These are phyloP conservation scores for Apiosordaria backusii DNA, from an alignment of 495 filamentous ascomycete species.

Conservation along the genomic window DNA sequence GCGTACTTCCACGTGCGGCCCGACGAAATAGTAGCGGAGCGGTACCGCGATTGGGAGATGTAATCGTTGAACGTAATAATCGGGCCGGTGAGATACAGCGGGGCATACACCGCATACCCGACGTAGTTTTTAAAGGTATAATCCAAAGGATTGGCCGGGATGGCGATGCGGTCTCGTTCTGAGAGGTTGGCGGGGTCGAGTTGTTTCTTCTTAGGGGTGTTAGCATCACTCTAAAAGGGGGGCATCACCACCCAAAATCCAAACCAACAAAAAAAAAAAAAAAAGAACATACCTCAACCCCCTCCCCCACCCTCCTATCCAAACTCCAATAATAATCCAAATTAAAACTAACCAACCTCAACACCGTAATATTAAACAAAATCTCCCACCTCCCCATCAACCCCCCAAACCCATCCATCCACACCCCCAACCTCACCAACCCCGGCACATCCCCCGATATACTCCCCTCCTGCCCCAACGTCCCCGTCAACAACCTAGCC, in stretches of 20 bases:
- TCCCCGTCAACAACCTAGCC: conserved; percentile 47
- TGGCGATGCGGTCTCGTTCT: conserved; percentile 77
- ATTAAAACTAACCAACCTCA: conserved; percentile 94
- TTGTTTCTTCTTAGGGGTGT: conserved; percentile 93
- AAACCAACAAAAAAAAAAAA: not conserved
- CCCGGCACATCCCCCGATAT: conserved; percentile 33
- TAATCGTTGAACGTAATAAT: conserved; percentile 99
- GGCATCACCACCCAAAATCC: too few relatives aligned
- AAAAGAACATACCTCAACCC: not conserved
- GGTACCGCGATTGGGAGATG: conserved; percentile 75
- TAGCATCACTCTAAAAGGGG: conserved; percentile 39
- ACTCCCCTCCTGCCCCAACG: conserved; percentile 29
- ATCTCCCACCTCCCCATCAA: conserved; percentile 88
- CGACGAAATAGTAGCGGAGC: conserved; percentile 60
- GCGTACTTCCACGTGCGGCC: conserved; percentile 71
- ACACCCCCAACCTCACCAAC: conserved; percentile 56
- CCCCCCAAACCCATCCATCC: conserved; percentile 74
- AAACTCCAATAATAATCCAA: conserved; percentile 94
- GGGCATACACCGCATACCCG: conserved; percentile 85
- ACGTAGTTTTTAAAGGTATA: conserved; percentile 82
- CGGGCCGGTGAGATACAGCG: conserved; percentile 87
- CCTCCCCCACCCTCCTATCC: conserved; percentile 43
- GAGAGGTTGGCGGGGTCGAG: conserved; percentile 80
- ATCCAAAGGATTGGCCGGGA: conserved; percentile 65
- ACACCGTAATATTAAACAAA: conserved; percentile 92